These are phyloP conservation scores for Selaginella moellendorffii DNA, from an alignment of 75 land plant species.

Conservation along the genomic window DNA sequence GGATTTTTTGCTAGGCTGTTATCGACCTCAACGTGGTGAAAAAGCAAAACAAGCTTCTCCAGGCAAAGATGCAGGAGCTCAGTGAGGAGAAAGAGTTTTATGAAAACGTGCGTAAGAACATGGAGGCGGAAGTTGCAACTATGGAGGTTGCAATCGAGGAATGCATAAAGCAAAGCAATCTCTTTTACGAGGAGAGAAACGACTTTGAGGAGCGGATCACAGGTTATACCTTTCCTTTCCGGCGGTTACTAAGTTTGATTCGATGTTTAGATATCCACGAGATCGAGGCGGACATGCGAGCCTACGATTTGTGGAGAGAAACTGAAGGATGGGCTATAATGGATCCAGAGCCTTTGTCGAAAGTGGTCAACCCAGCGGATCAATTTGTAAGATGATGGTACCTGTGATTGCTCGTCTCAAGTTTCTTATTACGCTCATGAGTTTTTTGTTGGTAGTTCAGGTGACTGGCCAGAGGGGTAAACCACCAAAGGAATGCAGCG, in stretches of 20 bases:
- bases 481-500: neutral
- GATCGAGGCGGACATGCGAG: neutral
- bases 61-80: neutral
- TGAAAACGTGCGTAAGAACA: neutral
- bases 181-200: slow-evolving; percentile 1
- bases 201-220: slow-evolving; percentile 10
- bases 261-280: slow-evolving; percentile 2
- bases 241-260: neutral
- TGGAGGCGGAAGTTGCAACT: neutral
- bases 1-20: neutral
- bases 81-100: slow-evolving; percentile 1
- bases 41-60: neutral
- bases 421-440: too few species aligned
- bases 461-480: neutral
- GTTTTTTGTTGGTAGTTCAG: neutral
- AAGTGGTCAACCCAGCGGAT: neutral
- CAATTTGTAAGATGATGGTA: neutral
- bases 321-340: slow-evolving; percentile 1
- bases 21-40: neutral
- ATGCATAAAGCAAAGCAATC: slow-evolving; percentile 5
- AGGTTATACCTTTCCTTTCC: neutral
- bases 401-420: too few species aligned
- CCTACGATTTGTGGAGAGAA: slow-evolving; percentile 2
- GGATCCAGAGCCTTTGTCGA: neutral
- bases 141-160: neutral